Evolutionary conservation across 139 green algal species (phyloP).

Genomic region (Limnomonas spitsbergensis): DNA sequence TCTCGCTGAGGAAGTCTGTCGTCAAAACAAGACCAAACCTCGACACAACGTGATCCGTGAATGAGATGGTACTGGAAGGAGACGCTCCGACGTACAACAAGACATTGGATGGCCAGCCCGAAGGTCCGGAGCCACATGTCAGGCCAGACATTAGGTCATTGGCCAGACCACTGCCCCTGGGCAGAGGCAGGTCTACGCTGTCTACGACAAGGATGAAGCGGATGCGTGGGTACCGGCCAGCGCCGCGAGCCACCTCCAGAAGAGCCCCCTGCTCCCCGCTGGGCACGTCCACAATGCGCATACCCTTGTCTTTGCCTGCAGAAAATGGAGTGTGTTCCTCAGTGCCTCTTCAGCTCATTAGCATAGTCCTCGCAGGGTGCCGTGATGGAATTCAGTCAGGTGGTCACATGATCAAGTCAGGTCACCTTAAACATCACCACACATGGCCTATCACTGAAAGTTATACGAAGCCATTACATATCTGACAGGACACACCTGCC

Average conservation of each 20-base stretch:
- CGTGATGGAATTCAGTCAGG: too few species aligned
- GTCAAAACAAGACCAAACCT: constrained; percentile 34
- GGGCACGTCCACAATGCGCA: constrained; percentile 51
- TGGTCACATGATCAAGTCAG: too few species aligned
- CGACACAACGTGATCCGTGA: constrained; percentile 33
- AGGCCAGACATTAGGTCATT: constrained; percentile 37
- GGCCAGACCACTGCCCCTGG: constrained; percentile 1
- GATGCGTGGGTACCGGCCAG: constrained; percentile 39
- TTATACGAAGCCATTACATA: too few species aligned
- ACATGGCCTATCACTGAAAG: too few species aligned
- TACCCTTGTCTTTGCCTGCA: constrained; percentile 36
- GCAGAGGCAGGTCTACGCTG: constrained; percentile 47
- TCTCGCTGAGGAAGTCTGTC: constrained; percentile 17
- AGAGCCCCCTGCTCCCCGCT: constrained; percentile 24
- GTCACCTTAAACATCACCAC: too few species aligned
- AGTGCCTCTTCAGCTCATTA: neutral
- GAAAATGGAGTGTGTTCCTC: neutral
- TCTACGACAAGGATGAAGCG: constrained; percentile 50
- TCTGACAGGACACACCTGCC: constrained; percentile 26
- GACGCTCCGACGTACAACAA: constrained; percentile 49
- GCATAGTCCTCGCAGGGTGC: neutral
- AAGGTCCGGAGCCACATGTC: constrained; percentile 18
- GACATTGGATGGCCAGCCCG: constrained; percentile 46
- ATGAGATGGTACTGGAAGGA: constrained; percentile 26
- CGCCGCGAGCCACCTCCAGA: constrained; percentile 46